Percentiles rank a stretch among this genome's conserved stretches.
These are phyloP conservation scores for Crassisporium funariophilum DNA, from an alignment of 768 basidiomycete genomes.

Conservation along the genomic window DNA sequence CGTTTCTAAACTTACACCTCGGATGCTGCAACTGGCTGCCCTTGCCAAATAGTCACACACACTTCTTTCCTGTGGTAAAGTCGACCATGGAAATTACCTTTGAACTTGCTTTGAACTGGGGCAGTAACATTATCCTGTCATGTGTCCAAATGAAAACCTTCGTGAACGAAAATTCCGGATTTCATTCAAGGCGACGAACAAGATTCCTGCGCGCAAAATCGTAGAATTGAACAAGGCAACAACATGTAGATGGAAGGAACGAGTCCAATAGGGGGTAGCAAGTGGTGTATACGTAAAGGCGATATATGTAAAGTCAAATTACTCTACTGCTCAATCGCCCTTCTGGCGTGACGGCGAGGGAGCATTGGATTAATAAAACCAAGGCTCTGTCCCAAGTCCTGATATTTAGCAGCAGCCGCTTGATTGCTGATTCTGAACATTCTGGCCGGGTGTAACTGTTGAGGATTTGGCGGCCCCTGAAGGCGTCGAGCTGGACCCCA, in stretches of 20 bases:
- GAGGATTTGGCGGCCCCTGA: slow-evolving; percentile 78
- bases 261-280: slow-evolving; percentile 35
- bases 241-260: slow-evolving; percentile 25
- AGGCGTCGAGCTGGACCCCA: slow-evolving; percentile 81
- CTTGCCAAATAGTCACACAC: too few species aligned
- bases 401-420: slow-evolving; percentile 76
- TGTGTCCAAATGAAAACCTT: too few species aligned
- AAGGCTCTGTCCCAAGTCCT: not conserved
- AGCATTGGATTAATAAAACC: slow-evolving; percentile 10
- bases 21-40: too few species aligned
- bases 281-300: slow-evolving; percentile 38
- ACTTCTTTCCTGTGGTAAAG: too few species aligned
- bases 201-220: slow-evolving; percentile 13
- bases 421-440: slow-evolving; percentile 72
- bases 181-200: slow-evolving; percentile 1
- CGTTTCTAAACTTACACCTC: too few species aligned
- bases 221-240: slow-evolving; percentile 21
- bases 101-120: too few species aligned
- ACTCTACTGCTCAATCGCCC: slow-evolving; percentile 11
- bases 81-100: too few species aligned
- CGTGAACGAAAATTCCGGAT: too few species aligned
- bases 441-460: slow-evolving; percentile 83
- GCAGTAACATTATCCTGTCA: too few species aligned
- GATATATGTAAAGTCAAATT: slow-evolving; percentile 35
- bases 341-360: slow-evolving; percentile 10